These are phyloP conservation scores for Aspergillus sp. DNA, from an alignment of 2,329 filamentous ascomycete genomes.

Conservation along the genomic window DNA sequence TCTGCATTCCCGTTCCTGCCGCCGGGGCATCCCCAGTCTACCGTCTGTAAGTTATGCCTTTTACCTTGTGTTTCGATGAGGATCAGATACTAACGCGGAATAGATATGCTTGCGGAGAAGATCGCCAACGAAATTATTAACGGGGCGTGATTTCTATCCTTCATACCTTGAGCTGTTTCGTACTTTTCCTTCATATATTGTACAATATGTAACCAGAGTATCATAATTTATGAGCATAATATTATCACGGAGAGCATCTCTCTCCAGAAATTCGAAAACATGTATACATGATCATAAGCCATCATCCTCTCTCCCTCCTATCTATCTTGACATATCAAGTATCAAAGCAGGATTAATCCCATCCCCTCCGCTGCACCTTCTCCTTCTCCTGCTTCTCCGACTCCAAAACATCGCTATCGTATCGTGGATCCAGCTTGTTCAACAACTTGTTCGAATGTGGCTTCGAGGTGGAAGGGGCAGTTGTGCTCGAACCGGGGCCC, in stretches of 20 bases:
- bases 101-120: slow-evolving; percentile 44
- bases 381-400: neutral
- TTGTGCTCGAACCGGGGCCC: slow-evolving; percentile 3
- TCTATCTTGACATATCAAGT: too few relatives aligned
- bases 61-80: too few relatives aligned
- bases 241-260: too few relatives aligned
- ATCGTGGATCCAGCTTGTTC: slow-evolving; percentile 11
- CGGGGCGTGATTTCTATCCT: neutral
- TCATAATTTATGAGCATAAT: too few relatives aligned
- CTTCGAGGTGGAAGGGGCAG: slow-evolving; percentile 3
- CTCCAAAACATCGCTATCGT: slow-evolving; percentile 10
- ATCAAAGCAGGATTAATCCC: neutral
- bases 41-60: slow-evolving; percentile 33
- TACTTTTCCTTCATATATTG: neutral
- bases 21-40: slow-evolving; percentile 42
- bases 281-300: too few relatives aligned
- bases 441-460: slow-evolving; percentile 9
- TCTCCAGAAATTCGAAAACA: too few relatives aligned
- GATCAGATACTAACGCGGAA: neutral
- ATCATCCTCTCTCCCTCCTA: too few relatives aligned
- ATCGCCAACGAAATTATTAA: slow-evolving; percentile 1
- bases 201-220: neutral
- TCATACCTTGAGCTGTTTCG: neutral
- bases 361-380: neutral
- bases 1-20: slow-evolving; percentile 37